These are phyloP conservation scores for Cerioporus squamosus DNA, from an alignment of 1,284 basidiomycete genomes.

Conservation along the genomic window DNA sequence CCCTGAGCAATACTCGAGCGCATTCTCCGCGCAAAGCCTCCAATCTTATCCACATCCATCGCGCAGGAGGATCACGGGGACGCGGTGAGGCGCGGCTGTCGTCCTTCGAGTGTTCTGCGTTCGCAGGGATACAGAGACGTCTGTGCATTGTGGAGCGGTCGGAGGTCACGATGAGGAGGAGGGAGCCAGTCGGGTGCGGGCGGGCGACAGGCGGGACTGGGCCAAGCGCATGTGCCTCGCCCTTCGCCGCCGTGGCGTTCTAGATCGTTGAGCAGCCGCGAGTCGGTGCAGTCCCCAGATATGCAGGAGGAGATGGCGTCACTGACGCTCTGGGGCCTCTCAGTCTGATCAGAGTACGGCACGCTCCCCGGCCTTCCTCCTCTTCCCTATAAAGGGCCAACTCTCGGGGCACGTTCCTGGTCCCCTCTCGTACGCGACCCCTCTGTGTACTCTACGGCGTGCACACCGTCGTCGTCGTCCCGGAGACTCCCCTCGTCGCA, in stretches of 20 bases:
- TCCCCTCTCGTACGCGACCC: conserved; percentile 1
- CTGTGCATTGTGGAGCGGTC: background rate
- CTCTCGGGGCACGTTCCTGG: background rate
- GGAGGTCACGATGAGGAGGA: background rate
- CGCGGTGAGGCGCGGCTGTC: background rate
- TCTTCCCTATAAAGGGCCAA: conserved; percentile 6
- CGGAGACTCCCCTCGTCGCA: background rate
- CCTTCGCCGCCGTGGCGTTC: background rate
- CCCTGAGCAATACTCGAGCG: background rate
- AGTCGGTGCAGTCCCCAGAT: background rate
- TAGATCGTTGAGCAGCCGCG: conserved; percentile 2
- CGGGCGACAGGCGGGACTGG: background rate
- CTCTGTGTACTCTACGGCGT: background rate
- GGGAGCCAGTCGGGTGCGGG: background rate
- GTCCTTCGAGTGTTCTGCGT: background rate
- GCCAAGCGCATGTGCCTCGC: background rate
- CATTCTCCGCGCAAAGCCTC: background rate
- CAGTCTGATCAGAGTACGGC: no score
- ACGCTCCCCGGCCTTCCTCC: background rate
- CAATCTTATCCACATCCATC: conserved; percentile 10
- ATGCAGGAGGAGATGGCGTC: conserved; percentile 6
- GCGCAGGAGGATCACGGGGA: background rate
- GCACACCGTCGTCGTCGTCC: background rate
- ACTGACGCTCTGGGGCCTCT: conserved; percentile 1
- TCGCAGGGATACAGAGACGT: background rate